A percentile compares a stretch with the other conserved stretches of the same genome.
Evolutionary conservation across 1,284 basidiomycete species (phyloP).

Genomic region (Austropuccinia psidii): DNA sequence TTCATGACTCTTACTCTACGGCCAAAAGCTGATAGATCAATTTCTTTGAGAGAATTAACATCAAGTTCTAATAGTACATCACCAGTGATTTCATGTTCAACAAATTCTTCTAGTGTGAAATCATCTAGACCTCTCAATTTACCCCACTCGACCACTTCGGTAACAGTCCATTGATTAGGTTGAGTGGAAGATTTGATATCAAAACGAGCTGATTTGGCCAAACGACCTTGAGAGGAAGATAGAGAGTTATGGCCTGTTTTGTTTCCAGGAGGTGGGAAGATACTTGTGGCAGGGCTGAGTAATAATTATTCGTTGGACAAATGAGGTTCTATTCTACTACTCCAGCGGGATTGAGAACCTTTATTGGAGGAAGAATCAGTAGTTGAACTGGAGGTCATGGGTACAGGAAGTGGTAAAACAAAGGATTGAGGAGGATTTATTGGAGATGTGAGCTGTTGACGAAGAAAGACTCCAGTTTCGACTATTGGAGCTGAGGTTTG

Average conservation of each 20-base stretch:
- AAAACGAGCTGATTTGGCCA: background rate
- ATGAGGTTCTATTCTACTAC: conserved; percentile 2
- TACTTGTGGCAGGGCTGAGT: conserved; percentile 21
- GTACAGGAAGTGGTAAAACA: conserved; percentile 47
- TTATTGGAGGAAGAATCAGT: conserved; percentile 27
- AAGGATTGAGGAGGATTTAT: background rate
- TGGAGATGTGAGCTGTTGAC: conserved; percentile 15
- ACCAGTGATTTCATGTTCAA: conserved; percentile 96
- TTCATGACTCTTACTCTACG: conserved; percentile 89
- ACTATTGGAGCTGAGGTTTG: conserved; percentile 18
- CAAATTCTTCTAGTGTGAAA: conserved; percentile 72
- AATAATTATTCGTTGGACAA: conserved; percentile 5
- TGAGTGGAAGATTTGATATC: conserved; percentile 38
- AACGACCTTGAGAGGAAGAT: conserved; percentile 4
- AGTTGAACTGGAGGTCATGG: conserved; percentile 21
- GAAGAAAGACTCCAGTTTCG: conserved; percentile 35
- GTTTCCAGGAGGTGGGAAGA: conserved; percentile 2
- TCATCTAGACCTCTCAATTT: conserved; percentile 75
- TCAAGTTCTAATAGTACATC: conserved; percentile 94
- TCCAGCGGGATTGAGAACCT: conserved; percentile 23
- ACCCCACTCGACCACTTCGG: conserved; percentile 85
- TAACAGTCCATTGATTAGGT: conserved; percentile 73
- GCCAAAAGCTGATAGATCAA: conserved; percentile 88
- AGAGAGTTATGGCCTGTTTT: conserved; percentile 6
- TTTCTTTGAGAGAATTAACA: conserved; percentile 85